These are phyloP conservation scores for Galerina marginata DNA, from an alignment of 768 basidiomycete species.

Conservation along the genomic window DNA sequence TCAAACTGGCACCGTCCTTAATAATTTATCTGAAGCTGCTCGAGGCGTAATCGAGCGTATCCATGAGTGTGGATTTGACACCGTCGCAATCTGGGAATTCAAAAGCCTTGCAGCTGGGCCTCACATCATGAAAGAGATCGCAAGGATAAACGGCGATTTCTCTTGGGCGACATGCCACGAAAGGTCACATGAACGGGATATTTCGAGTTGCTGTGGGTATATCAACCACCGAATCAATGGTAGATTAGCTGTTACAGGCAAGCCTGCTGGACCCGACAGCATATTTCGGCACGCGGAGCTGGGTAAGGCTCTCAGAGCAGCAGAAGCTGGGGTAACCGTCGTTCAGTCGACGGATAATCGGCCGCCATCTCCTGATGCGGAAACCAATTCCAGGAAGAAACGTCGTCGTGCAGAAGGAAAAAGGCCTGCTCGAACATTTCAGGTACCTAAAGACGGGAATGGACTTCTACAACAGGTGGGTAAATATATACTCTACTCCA, in stretches of 20 bases:
- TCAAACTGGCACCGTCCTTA: no score
- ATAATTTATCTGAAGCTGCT: background rate
- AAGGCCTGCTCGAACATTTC: no score
- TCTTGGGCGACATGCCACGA: conserved; percentile 5
- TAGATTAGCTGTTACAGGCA: background rate
- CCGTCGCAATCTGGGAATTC: conserved; percentile 1
- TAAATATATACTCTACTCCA: no score
- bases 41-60: background rate
- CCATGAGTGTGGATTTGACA: background rate
- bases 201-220: background rate
- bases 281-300: no score
- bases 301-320: no score
- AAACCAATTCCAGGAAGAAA: no score
- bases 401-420: no score
- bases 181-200: background rate
- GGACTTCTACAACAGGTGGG: no score
- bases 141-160: background rate
- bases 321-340: no score
- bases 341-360: no score
- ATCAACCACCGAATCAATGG: background rate
- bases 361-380: no score
- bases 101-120: conserved; percentile 8
- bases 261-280: background rate
- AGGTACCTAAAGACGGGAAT: no score
- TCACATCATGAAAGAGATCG: background rate